Percentiles rank a stretch among this genome's conserved stretches.
phyloP scores from a whole-genome alignment of 805 yeast genomes.

The Yarrowia sp. region DNA sequence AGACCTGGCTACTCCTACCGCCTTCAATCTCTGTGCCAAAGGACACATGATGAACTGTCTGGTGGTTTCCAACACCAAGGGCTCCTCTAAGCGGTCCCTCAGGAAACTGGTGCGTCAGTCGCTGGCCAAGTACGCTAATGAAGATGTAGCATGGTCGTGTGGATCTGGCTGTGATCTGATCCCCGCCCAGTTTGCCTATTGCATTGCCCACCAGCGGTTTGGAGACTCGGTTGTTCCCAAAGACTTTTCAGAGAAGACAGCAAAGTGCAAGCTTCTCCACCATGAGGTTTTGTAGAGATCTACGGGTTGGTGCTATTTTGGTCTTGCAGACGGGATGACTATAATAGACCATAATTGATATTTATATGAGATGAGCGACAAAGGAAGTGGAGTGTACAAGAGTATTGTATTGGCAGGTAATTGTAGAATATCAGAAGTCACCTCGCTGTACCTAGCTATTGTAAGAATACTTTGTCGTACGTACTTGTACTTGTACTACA shows the following conservation, averaged over 20 bases:
- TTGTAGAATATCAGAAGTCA: no score
- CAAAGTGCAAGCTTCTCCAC: constrained; percentile 17
- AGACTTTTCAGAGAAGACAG: background rate
- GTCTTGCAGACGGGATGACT: background rate
- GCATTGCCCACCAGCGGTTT: constrained; percentile 1
- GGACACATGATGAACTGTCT: constrained; percentile 17
- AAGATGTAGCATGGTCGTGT: constrained; percentile 13
- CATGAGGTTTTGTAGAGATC: background rate
- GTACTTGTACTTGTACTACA: no score
- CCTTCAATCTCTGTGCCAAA: background rate
- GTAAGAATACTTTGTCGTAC: no score
- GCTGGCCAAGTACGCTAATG: constrained; percentile 13
- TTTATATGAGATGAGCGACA: background rate
- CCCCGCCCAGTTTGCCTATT: constrained; percentile 11
- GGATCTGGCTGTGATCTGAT: background rate
- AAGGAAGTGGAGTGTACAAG: no score
- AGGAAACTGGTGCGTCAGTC: background rate
- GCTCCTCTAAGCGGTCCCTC: background rate
- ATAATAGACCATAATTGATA: background rate
- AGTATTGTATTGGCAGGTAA: no score
- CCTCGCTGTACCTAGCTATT: no score
- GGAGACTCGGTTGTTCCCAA: background rate
- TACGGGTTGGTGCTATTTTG: background rate
- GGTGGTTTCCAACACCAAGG: background rate
- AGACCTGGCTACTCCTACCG: background rate